These are phyloP conservation scores for Syncephalis fuscata DNA, from an alignment of 371 early-diverging fungal genomes.

Conservation along the genomic window DNA sequence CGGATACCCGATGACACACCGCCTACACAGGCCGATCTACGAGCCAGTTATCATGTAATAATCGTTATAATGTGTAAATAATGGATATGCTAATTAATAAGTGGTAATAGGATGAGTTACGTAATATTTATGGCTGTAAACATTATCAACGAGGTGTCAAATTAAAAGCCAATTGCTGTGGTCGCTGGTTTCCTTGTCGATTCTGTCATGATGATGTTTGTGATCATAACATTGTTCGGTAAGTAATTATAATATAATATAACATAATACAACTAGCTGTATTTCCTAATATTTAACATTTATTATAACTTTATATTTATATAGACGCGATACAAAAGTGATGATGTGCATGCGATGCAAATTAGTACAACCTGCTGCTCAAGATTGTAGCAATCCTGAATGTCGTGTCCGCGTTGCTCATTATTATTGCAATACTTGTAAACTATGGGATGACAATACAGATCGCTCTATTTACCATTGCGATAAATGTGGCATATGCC, in stretches of 20 bases:
- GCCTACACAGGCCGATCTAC: neutral
- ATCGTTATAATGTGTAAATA: too few species aligned
- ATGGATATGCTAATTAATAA: too few species aligned
- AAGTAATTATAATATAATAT: constrained; percentile 4
- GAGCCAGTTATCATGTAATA: neutral
- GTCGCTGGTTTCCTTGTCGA: constrained; percentile 75
- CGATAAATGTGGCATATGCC: constrained; percentile 84
- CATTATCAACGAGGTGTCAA: constrained; percentile 86
- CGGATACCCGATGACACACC: neutral
- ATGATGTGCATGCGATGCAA: constrained; percentile 92
- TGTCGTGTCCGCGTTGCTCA: constrained; percentile 46
- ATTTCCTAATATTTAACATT: too few species aligned
- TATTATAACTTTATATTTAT: neutral
- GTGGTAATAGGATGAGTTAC: constrained; percentile 22
- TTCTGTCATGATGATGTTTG: constrained; percentile 90
- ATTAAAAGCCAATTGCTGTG: constrained; percentile 86
- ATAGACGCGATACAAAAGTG: constrained; percentile 48
- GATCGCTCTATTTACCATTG: constrained; percentile 81
- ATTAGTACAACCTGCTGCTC: constrained; percentile 59
- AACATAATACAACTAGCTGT: too few species aligned
- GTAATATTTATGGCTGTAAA: constrained; percentile 58
- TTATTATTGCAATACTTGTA: constrained; percentile 89
- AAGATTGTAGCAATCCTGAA: constrained; percentile 37
- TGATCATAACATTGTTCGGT: constrained; percentile 80
- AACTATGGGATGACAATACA: constrained; percentile 83